Base-by-base conservation (phyloP, 768 basidiomycete species). In the Leccinum boreale region DNA sequence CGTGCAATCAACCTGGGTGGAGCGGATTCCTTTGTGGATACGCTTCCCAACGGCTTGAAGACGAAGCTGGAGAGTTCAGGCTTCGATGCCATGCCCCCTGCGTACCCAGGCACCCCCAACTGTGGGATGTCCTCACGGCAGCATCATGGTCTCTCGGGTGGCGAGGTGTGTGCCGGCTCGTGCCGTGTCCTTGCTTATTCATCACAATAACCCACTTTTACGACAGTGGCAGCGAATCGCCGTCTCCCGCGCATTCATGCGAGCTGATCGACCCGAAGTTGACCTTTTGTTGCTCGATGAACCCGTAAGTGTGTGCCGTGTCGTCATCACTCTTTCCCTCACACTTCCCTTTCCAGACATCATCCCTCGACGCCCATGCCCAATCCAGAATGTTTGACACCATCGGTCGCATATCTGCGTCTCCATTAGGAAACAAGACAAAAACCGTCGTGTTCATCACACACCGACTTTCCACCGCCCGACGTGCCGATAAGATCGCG, bases 281-380 rank as follows among this genome's bases (percentile, higher is more conserved):
- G 90, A 94, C 72, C 74, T 94, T 14, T 76, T 94, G 31, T 72
- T 94, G 44, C 89, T 94, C 67, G 93, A 95, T 70, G 90, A 93
- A 75, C 90, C 91, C 53, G 88, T 87, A 74, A 67, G 85, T 71
- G 42, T 52, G 48, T 48, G 47, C 26, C 42, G 17, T 57, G 53
- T n/a, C 53, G 24, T 55, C 58, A 52, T 44, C 23, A 31, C 31
- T 36, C 24, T 48, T 12, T 26, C 17, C 36, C 31, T 50, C 62
- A 57, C 28, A 63, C 28, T 21, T 8, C 3, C 19, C 21, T 52
- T 46, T 50, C 21, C 68, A 91, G 90, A 90, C 90, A 1, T 90
- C 89, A 31, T 85, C 89, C 5, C 78, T 92, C 55, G 90, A 92
- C 61, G 84, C 89, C 19, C 84, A 85, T 66, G 91, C 90, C 0